Evolutionary conservation across 306 rosid genomes (phyloP).

Genomic region (Cicer cuneatum): DNA sequence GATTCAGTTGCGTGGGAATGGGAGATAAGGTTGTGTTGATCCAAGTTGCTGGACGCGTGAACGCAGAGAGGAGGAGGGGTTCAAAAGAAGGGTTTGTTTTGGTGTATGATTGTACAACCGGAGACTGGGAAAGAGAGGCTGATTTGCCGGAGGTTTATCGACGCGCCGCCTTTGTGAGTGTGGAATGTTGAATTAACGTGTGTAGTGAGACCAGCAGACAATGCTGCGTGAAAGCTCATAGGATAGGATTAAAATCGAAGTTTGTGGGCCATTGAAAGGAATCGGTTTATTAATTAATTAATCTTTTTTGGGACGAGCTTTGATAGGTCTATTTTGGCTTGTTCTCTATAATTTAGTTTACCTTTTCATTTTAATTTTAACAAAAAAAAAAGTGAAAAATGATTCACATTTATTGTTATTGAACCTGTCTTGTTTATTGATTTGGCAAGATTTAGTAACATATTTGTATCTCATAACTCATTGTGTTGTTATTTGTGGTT

Average conservation of each 20-base stretch:
- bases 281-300: neutral
- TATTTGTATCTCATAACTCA: too few relatives aligned
- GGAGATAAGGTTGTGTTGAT: slow-evolving; percentile 65
- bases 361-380: too few relatives aligned
- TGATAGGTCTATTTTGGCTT: slow-evolving; percentile 35
- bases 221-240: slow-evolving; percentile 26
- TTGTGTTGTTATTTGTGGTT: too few relatives aligned
- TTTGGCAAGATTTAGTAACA: too few relatives aligned
- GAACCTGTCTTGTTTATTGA: too few relatives aligned
- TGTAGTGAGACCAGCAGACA: slow-evolving; percentile 49
- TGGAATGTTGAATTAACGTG: slow-evolving; percentile 49
- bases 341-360: neutral
- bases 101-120: slow-evolving; percentile 53
- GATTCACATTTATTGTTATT: too few relatives aligned
- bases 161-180: slow-evolving; percentile 75
- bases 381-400: too few relatives aligned
- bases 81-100: slow-evolving; percentile 60
- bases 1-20: slow-evolving; percentile 68
- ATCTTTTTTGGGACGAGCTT: neutral
- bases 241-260: slow-evolving; percentile 41
- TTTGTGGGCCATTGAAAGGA: slow-evolving; percentile 26
- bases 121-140: slow-evolving; percentile 63
- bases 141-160: slow-evolving; percentile 64
- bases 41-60: slow-evolving; percentile 56
- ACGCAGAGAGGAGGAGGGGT: slow-evolving; percentile 47